Percentiles rank a stretch among this genome's conserved stretches.
These are phyloP conservation scores for Leucaena leucocephala DNA, from an alignment of 306 rosid genomes.

Conservation along the genomic window DNA sequence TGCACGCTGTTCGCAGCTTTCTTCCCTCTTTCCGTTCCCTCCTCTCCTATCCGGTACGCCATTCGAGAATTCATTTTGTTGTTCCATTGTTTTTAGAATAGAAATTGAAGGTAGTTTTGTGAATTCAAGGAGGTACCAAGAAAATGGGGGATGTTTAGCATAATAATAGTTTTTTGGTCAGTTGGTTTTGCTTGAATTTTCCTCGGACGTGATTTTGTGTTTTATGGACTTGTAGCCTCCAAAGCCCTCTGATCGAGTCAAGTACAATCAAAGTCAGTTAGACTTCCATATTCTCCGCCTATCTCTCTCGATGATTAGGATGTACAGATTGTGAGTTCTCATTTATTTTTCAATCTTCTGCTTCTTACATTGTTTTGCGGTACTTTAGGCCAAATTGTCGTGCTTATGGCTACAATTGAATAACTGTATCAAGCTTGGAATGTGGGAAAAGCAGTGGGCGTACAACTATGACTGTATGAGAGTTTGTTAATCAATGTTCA, in stretches of 20 bases:
- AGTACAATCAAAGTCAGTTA: constrained; percentile 75
- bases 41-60: constrained; percentile 67
- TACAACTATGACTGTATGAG: background rate
- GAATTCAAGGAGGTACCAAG: background rate
- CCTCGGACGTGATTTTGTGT: too few species aligned
- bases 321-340: constrained; percentile 76
- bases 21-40: constrained; percentile 65
- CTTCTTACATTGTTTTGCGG: background rate
- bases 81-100: background rate
- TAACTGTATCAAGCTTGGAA: background rate
- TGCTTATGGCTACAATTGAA: background rate
- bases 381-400: background rate
- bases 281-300: constrained; percentile 75
- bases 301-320: constrained; percentile 91
- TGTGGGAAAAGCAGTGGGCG: background rate
- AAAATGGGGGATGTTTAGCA: background rate
- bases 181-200: background rate
- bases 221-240: constrained; percentile 59
- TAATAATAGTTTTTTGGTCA: background rate
- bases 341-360: background rate
- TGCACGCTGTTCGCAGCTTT: constrained; percentile 81
- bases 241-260: constrained; percentile 79
- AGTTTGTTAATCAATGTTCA: background rate
- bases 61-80: background rate
- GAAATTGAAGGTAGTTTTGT: background rate